Conservation (phyloP, 2,329 filamentous ascomycete genomes). For the Harringtonia lauricola region DNA sequence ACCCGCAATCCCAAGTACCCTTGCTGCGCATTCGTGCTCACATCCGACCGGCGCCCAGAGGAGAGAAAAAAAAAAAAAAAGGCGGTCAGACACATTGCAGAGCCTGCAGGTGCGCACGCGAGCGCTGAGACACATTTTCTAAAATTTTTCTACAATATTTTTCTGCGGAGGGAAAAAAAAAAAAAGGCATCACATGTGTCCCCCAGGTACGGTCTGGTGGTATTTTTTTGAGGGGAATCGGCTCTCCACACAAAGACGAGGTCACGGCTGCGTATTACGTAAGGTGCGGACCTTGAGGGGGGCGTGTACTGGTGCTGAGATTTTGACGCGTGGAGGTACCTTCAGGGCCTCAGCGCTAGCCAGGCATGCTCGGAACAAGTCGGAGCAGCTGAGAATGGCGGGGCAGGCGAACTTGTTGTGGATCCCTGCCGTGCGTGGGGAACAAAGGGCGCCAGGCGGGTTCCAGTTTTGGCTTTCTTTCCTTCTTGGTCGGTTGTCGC, state of each 20-base stretch:
- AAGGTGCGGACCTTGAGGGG: background rate
- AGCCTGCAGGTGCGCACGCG: too few relatives aligned
- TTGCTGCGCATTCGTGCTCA: too few relatives aligned
- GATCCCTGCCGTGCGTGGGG: background rate
- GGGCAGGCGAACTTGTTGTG: background rate
- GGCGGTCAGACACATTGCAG: too few relatives aligned
- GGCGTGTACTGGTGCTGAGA: background rate
- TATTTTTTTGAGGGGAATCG: background rate
- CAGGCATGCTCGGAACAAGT: constrained; percentile 1
- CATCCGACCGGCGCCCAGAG: too few relatives aligned
- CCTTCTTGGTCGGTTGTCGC: too few relatives aligned
- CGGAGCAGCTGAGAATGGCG: background rate
- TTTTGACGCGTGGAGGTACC: background rate
- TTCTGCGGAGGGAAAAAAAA: too few relatives aligned
- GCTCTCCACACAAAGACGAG: background rate
- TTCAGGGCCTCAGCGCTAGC: background rate
- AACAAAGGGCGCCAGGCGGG: background rate
- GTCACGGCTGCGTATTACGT: background rate
- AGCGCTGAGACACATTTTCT: too few relatives aligned
- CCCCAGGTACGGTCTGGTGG: too few relatives aligned
- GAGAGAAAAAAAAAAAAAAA: too few relatives aligned
- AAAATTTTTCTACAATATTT: too few relatives aligned
- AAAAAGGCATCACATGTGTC: constrained; percentile 1
- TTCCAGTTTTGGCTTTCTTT: background rate
- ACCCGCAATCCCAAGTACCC: too few relatives aligned